A percentile compares a stretch with the other conserved stretches of the same genome.
Conservation (phyloP, 495 filamentous ascomycete species). For the Pseudomonodictys pantanalensis region DNA sequence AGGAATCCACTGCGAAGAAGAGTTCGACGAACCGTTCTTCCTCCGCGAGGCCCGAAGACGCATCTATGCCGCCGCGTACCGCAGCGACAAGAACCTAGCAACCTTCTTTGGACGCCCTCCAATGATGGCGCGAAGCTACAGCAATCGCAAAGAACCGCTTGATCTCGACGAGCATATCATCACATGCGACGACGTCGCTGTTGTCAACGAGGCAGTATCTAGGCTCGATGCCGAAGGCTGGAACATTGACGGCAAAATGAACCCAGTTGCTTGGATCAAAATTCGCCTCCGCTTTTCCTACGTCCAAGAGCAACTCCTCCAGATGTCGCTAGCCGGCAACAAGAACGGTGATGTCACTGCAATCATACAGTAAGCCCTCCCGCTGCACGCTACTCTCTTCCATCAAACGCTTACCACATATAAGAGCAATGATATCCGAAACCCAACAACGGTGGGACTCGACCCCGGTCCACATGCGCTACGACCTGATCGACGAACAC, state of each 20-base stretch:
- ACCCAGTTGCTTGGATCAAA: slow-evolving; percentile 18
- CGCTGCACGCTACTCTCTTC: not conserved
- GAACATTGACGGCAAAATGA: slow-evolving; percentile 23
- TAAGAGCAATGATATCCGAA: slow-evolving; percentile 12
- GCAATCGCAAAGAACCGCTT: slow-evolving; percentile 17
- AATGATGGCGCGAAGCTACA: slow-evolving; percentile 23
- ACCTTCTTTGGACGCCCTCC: slow-evolving; percentile 31
- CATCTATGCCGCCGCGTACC: slow-evolving; percentile 16
- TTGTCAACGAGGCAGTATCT: slow-evolving; percentile 15
- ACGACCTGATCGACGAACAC: slow-evolving; percentile 25
- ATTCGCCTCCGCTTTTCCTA: slow-evolving; percentile 4
- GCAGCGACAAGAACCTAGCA: slow-evolving; percentile 27
- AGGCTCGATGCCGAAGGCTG: slow-evolving; percentile 19
- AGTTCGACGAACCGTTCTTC: slow-evolving; percentile 23
- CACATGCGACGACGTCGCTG: slow-evolving; percentile 1
- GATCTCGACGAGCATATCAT: slow-evolving; percentile 26
- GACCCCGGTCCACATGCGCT: slow-evolving; percentile 21
- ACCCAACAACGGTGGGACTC: slow-evolving; percentile 18
- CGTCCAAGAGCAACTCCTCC: slow-evolving; percentile 17
- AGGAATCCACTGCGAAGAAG: slow-evolving; percentile 29
- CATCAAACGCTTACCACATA: not conserved
- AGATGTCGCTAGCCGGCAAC: slow-evolving; percentile 21
- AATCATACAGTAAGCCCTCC: slow-evolving; percentile 14
- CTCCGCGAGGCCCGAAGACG: slow-evolving; percentile 24
- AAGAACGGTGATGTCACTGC: slow-evolving; percentile 7